Conservation (phyloP, 805 yeast genomes). For the Huiozyma sinensis region DNA sequence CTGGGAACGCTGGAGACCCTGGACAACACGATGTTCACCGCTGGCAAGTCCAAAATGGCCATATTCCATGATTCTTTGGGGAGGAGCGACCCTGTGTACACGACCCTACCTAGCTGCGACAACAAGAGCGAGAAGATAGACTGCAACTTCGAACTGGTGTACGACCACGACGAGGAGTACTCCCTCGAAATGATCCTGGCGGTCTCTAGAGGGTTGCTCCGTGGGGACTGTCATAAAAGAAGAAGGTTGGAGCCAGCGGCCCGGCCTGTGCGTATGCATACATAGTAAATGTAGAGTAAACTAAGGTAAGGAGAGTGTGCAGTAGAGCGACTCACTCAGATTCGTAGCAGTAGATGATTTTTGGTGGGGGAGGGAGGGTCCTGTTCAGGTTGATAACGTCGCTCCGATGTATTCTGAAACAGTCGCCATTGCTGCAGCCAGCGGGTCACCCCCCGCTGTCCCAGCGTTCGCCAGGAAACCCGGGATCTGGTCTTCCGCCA, state of each 20-base stretch:
- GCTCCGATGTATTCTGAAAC: slow-evolving; percentile 1
- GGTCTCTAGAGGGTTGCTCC: slow-evolving; percentile 29
- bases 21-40: too few species aligned
- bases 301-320: slow-evolving; percentile 20
- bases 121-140: slow-evolving; percentile 48
- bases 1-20: background rate
- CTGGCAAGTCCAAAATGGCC: too few species aligned
- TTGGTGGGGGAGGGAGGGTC: too few species aligned
- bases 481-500: slow-evolving; percentile 2
- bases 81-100: slow-evolving; percentile 32
- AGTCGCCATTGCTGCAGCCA: slow-evolving; percentile 12
- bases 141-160: slow-evolving; percentile 47
- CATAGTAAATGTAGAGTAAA: too few species aligned
- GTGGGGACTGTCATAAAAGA: slow-evolving; percentile 5
- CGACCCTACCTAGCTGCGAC: slow-evolving; percentile 36
- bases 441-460: background rate
- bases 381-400: too few species aligned
- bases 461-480: slow-evolving; percentile 2
- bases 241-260: too few species aligned
- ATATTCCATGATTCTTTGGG: slow-evolving; percentile 29
- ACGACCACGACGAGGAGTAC: slow-evolving; percentile 13
- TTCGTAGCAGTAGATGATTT: too few species aligned
- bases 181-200: slow-evolving; percentile 56
- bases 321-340: too few species aligned
- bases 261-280: too few species aligned